Evolutionary conservation across 768 basidiomycete species (phyloP), one percentile per base, ranked within the genome.

Genomic region (Serpula lacrymans): DNA sequence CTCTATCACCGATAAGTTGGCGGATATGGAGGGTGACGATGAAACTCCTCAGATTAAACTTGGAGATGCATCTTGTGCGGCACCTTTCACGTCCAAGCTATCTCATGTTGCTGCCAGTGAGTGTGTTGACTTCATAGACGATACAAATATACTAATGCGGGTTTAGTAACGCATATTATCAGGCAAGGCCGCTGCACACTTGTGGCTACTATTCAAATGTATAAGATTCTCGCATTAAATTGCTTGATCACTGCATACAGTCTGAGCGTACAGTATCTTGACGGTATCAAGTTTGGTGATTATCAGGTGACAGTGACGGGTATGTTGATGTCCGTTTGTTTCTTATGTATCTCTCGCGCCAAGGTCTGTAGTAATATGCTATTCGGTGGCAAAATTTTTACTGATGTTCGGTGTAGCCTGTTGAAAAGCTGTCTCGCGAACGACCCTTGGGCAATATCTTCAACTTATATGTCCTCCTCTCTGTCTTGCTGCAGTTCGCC

Each of bases 171-270:
- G 14, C 93, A 95, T 58, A 97, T 99, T 60, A 96, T 99, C 51
- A 82, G 96, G 14, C 96, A 98, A 65, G 96, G 96, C 17, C 89
- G 96, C 21, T 98, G 96, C 70, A 99, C 96, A 1, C 80, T 99
- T 13, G 96, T 98, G 32, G 96, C 96, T 2, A 99, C 96, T 3
- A 87, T 95, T 39, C 96, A 99, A 67, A 99, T 99, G 96, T 99
- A 97, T 80, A 96, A 97, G 71, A 99, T 99, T 51, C 72, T 99
- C 26, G 96, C 95, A 1, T 69, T 99, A 41, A 99, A 98, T 59
- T 98, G 96, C 57, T 71, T 99, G 29, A 99, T 98, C 64, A 95
- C 94, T 3, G 96, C 96, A n/a, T 98, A 95, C 68, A 94, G 90
- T 59, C 71, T 98, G 46, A 93, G 89, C 51, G 96, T 98, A 22